A percentile compares a stretch with the other conserved stretches of the same genome.
Evolutionary conservation across 2,329 filamentous ascomycete genomes (phyloP).

Genomic region (Hymenoscyphus repandus): DNA sequence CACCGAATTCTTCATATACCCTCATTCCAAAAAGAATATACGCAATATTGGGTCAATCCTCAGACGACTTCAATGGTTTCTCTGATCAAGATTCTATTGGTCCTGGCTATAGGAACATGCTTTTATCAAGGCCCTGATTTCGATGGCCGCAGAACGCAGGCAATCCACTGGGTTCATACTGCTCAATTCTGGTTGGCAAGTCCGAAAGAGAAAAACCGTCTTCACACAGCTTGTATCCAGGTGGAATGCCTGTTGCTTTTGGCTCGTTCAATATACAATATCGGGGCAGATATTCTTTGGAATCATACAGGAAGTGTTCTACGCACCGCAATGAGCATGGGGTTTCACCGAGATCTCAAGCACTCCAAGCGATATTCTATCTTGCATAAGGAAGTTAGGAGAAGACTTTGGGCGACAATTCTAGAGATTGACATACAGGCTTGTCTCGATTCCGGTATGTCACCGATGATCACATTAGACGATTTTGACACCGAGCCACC

Average conservation of each 20-base stretch:
- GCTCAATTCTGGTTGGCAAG: conserved; percentile 22
- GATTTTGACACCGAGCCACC: conserved; percentile 49
- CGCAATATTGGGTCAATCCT: conserved; percentile 35
- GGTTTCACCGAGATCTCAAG: conserved; percentile 51
- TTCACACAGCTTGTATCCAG: conserved; percentile 46
- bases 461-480: conserved; percentile 40
- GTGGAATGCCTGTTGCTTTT: conserved; percentile 46
- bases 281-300: conserved; percentile 49
- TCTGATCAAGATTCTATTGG: conserved; percentile 22
- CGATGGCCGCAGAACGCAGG: background rate
- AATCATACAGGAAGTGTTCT: conserved; percentile 44
- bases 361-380: conserved; percentile 42
- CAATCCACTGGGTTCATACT: conserved; percentile 22
- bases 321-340: conserved; percentile 52
- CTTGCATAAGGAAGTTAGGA: conserved; percentile 47
- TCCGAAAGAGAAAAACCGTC: conserved; percentile 41
- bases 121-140: conserved; percentile 15
- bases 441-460: conserved; percentile 45
- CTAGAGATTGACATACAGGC: conserved; percentile 48
- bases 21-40: conserved; percentile 40
- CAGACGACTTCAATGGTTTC: conserved; percentile 9
- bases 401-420: conserved; percentile 52
- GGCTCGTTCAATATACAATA: conserved; percentile 42
- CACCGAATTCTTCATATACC: conserved; percentile 43
- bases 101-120: conserved; percentile 22